Base-by-base conservation (phyloP, 2,329 filamentous ascomycete species). In the Leptosphaerulina australis region DNA sequence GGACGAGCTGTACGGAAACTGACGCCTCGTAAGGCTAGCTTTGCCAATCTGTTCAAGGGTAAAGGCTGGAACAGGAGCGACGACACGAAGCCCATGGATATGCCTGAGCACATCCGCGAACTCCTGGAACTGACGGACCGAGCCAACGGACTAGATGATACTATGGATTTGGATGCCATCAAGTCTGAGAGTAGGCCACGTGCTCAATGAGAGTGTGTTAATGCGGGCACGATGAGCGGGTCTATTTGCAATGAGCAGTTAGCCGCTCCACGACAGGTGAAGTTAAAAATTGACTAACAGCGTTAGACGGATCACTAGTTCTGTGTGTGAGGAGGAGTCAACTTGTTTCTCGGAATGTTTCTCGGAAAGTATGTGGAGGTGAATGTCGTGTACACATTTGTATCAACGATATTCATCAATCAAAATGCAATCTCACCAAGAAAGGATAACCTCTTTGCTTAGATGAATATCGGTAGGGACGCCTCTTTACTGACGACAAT, bases 11-110 rank as follows among this genome's bases (percentile, higher is more conserved):
- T 70, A 17, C 59, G 68, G 35, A 71, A 65, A 51, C 55, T 72
- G 51, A 71, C 69, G 26, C 68, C 68, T 24, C 59, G 68, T 12
- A 72, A 72, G 50, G 58, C 57, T 49, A 71, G 68, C 53, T 57
- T 72, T 17, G 67, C 64, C 47, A 70, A 70, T 20, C 37, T 72
- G 14, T 53, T 72, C 26, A 72, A 68, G 34, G 67, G 66, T 5
- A 71, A 65, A 50, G 60, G 67, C 14, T 66, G 65, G 60, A 67
- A 60, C 52, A 63, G 52, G 41, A 47, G 35, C 7, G 58, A 65
- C 11, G 61, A 64, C 3, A n/a, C 20, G 5, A 58, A 50, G 28
- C 30, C 45, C 5, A 11, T 11, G 8, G 36, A 41, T 2, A 10
- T 37, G 30, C 11, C 36, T 7, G 37, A 21, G 30, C 41, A 33